Evolutionary conservation across 495 filamentous ascomycete species (phyloP).

Genomic region (Tuber aestivum): DNA sequence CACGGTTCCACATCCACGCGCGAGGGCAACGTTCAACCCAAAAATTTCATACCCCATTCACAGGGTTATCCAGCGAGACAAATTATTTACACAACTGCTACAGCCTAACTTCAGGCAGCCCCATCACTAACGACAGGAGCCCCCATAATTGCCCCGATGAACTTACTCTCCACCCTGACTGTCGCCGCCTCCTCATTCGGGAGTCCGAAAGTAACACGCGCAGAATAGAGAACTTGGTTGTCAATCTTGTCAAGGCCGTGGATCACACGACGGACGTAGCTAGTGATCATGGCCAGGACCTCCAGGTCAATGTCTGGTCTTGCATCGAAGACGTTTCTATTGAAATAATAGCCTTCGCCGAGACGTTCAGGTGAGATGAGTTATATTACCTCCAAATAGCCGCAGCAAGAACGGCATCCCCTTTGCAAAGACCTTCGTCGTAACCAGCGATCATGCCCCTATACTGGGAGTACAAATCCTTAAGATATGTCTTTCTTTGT

Average conservation of each 20-base stretch:
- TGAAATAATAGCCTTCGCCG: neutral
- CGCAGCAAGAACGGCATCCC: conserved; percentile 50
- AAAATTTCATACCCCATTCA: neutral
- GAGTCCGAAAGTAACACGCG: conserved; percentile 43
- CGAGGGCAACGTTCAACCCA: neutral
- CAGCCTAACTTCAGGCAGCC: neutral
- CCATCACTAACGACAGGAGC: neutral
- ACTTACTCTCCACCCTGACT: conserved; percentile 12
- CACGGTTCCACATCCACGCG: neutral
- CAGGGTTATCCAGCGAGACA: neutral
- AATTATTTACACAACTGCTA: neutral
- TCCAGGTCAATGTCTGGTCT: conserved; percentile 63
- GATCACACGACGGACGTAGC: conserved; percentile 68
- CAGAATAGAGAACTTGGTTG: conserved; percentile 50
- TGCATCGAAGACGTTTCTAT: conserved; percentile 75
- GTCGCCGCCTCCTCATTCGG: conserved; percentile 40
- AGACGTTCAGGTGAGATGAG: neutral
- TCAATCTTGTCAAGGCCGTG: conserved; percentile 56
- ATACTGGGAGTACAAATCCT: conserved; percentile 89
- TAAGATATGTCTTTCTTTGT: conserved; percentile 77
- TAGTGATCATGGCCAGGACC: conserved; percentile 65
- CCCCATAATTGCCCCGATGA: neutral
- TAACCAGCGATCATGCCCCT: conserved; percentile 70
- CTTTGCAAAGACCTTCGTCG: conserved; percentile 50
- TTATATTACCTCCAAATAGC: conserved; percentile 65